Percentiles rank a stretch among this genome's conserved stretches.
These are phyloP conservation scores for Spathaspora gorwiae DNA, from an alignment of 805 yeast species.

Conservation along the genomic window DNA sequence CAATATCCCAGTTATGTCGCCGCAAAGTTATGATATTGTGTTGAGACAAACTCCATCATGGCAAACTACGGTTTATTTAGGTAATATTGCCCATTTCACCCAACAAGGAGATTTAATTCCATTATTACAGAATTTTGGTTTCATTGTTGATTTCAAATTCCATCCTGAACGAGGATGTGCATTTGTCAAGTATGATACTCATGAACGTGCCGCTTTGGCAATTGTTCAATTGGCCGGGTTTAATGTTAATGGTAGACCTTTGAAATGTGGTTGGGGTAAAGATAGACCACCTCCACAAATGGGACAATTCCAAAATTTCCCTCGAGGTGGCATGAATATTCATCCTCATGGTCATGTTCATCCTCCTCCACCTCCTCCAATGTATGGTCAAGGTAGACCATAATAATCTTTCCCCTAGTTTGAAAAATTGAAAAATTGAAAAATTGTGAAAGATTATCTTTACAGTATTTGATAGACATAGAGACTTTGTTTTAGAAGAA, in stretches of 20 bases:
- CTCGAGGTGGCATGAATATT: slow-evolving; percentile 11
- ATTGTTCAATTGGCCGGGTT: slow-evolving; percentile 74
- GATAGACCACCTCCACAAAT: slow-evolving; percentile 32
- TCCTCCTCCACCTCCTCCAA: slow-evolving; percentile 18
- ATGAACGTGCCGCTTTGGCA: slow-evolving; percentile 85
- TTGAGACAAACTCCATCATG: slow-evolving; percentile 75
- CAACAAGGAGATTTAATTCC: slow-evolving; percentile 72
- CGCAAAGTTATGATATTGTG: slow-evolving; percentile 65
- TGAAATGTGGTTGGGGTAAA: slow-evolving; percentile 88
- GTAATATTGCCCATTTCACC: slow-evolving; percentile 75
- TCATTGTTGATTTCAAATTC: slow-evolving; percentile 72
- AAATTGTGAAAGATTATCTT: no score
- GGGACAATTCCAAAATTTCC: slow-evolving; percentile 19
- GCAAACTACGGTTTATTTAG: slow-evolving; percentile 84
- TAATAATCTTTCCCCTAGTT: not conserved
- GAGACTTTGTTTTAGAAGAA: no score
- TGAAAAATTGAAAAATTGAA: no score
- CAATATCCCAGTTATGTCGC: slow-evolving; percentile 33
- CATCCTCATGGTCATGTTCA: slow-evolving; percentile 7
- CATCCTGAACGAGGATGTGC: slow-evolving; percentile 85
- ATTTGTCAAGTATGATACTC: slow-evolving; percentile 80
- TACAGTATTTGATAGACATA: no score
- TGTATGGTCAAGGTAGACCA: slow-evolving; percentile 24
- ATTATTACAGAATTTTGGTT: slow-evolving; percentile 74
- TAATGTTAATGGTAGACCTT: slow-evolving; percentile 67